These are phyloP conservation scores for Eleusine coracana DNA, from an alignment of 176 grass and related monocot genomes.

Conservation along the genomic window DNA sequence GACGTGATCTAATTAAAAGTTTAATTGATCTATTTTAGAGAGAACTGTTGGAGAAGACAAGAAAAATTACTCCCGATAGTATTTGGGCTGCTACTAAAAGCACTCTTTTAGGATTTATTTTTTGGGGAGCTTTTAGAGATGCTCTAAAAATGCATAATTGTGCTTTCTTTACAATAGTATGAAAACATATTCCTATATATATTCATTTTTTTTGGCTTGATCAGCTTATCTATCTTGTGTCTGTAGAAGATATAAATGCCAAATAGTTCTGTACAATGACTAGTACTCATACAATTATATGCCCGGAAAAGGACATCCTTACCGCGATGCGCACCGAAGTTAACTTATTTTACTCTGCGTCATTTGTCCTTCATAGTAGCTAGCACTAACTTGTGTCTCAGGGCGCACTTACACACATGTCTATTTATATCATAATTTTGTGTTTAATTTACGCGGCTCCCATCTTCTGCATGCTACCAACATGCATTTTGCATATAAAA, in stretches of 20 bases:
- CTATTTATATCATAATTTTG: no score
- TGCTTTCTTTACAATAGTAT: constrained; percentile 11
- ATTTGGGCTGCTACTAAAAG: no score
- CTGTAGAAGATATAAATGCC: constrained; percentile 12
- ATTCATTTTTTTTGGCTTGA: not conserved
- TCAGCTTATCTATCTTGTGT: constrained; percentile 19
- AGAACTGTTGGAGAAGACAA: no score
- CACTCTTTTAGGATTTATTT: no score
- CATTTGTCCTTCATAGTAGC: not conserved
- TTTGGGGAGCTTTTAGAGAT: no score
- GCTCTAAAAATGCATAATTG: not conserved
- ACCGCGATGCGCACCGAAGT: constrained; percentile 22
- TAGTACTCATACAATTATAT: constrained; percentile 46
- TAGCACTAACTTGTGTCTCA: not conserved
- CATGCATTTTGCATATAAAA: not conserved
- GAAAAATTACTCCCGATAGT: no score
- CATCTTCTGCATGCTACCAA: not conserved
- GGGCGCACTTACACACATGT: not conserved
- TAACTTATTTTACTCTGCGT: not conserved
- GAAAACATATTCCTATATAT: constrained; percentile 15
- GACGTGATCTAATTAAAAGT: no score
- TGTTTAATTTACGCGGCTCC: not conserved
- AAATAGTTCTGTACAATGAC: constrained; percentile 25
- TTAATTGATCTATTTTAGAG: no score
- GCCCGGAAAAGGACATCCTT: constrained; percentile 26